Conservation (phyloP, 768 basidiomycete species). For the Piloderma croceum region DNA sequence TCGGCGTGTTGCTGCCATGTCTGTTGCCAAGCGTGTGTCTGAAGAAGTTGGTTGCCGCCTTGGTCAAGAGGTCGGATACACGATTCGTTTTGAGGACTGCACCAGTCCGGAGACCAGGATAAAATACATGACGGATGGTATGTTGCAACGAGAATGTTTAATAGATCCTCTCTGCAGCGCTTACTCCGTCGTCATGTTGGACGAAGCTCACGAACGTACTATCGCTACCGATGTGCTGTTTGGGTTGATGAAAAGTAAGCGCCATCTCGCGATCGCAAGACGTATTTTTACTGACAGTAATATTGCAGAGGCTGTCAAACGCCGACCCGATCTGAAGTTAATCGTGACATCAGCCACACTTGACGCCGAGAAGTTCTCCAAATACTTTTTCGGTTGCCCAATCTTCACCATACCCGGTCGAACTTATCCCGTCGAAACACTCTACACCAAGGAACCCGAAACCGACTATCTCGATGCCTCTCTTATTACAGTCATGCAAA, state of each 20-base stretch:
- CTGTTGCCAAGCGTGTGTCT: constrained; percentile 95
- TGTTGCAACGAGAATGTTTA: constrained; percentile 94
- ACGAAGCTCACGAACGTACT: constrained; percentile 97
- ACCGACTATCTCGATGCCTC: constrained; percentile 96
- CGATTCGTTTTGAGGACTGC: constrained; percentile 98
- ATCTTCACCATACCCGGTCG: constrained; percentile 99
- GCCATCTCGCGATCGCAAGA: background rate
- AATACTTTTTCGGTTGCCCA: constrained; percentile 97
- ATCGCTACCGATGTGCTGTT: constrained; percentile 99
- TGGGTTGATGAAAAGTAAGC: constrained; percentile 85
- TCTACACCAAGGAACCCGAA: constrained; percentile 99
- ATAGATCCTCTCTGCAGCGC: constrained; percentile 91
- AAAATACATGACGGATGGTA: constrained; percentile 99
- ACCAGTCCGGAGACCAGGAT: constrained; percentile 98
- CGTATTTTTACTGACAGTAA: constrained; percentile 12
- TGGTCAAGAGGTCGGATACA: constrained; percentile 97
- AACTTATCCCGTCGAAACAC: constrained; percentile 94
- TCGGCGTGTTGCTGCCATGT: constrained; percentile 98
- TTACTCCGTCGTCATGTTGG: constrained; percentile 96
- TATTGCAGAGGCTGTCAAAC: constrained; percentile 81
- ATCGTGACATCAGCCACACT: constrained; percentile 98
- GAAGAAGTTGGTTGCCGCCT: constrained; percentile 98
- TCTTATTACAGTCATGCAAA: constrained; percentile 98
- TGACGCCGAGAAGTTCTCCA: constrained; percentile 99
- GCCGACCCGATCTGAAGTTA: constrained; percentile 91